Base-by-base conservation (phyloP, 2,329 filamentous ascomycete species). In the Fonsecaea monophora region DNA sequence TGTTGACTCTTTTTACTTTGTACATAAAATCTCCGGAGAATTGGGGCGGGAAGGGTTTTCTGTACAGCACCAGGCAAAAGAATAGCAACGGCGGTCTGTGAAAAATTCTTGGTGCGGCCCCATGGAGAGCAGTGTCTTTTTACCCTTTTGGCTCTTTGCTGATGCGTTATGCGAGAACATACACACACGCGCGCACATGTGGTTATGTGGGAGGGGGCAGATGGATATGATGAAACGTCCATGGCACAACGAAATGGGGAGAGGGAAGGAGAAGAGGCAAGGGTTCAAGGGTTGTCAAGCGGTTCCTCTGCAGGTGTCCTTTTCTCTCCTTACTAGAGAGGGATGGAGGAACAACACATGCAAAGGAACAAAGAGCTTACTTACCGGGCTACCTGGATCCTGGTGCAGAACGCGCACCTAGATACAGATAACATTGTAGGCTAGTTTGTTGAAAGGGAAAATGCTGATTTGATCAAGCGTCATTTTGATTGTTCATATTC, bases 11-110 rank as follows among this genome's bases (percentile, higher is more conserved):
- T 65, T 58, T 66, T 56, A 59, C 53, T 53, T 37, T 70, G 68
- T 70, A 70, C 68, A 70, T 68, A 70, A 64, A 66, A 66, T 53
- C 15, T 53, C 53, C 59, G 45, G 59, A n/a, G 53, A 35, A n/a
- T 53, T 15, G 59, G 45, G 59, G 45, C 5, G 9, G 45, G 45
- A 9, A 21, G 30, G 53, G 65, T 63, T 48, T 61, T 60, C 53
- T 70, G 68, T 70, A 70, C 68, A 70, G 68, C 68, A 68, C 54
- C 67, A 70, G 55, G 45, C 45, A 58, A 64, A 61, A 69, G 62
- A 62, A 66, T 53, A 48, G 59, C 48, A 61, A 37, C 42, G 61
- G 38, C 34, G 65, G 59, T 21, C 56, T 53, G 25, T 60, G n/a
- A 61, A 55, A 61, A 54, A 42, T 58, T 25, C 32, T 12, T 13